Percentiles rank a stretch among this genome's conserved stretches.
Conservation (phyloP, 1,284 basidiomycete species). For the Malassezia vespertilionis region DNA sequence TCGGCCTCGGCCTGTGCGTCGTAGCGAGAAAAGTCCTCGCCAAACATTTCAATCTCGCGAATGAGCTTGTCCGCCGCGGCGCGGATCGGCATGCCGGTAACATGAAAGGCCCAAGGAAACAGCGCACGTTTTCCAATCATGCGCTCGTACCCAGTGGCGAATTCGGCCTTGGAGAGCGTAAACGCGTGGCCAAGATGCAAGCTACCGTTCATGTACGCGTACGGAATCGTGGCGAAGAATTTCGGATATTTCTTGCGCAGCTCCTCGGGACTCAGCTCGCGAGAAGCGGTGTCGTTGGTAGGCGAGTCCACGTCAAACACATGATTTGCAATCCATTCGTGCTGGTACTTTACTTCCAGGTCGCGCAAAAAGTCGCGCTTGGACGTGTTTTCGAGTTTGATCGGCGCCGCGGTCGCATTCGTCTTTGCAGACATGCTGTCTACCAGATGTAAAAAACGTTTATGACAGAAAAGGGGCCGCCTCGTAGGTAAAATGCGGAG, state of each 20-base stretch:
- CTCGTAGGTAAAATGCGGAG: no score
- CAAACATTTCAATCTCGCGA: slow-evolving; percentile 93
- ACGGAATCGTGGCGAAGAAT: slow-evolving; percentile 89
- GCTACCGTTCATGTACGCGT: slow-evolving; percentile 88
- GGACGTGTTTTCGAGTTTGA: slow-evolving; percentile 55
- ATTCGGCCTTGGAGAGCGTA: slow-evolving; percentile 97
- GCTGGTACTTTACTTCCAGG: slow-evolving; percentile 74
- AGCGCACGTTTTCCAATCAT: slow-evolving; percentile 89
- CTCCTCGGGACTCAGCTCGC: slow-evolving; percentile 35
- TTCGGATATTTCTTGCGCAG: slow-evolving; percentile 66
- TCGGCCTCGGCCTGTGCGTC: slow-evolving; percentile 51
- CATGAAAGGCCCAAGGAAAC: slow-evolving; percentile 89
- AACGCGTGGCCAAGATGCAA: slow-evolving; percentile 96
- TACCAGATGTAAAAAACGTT: neutral
- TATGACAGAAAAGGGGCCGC: slow-evolving; percentile 4
- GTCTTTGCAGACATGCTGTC: no score
- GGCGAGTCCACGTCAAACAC: slow-evolving; percentile 76
- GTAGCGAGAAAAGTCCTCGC: slow-evolving; percentile 72
- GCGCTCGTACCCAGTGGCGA: slow-evolving; percentile 85
- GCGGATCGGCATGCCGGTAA: slow-evolving; percentile 98
- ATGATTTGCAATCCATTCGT: slow-evolving; percentile 57
- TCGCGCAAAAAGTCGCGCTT: slow-evolving; percentile 78
- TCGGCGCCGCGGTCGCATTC: slow-evolving; percentile 38
- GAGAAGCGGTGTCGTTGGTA: slow-evolving; percentile 26
- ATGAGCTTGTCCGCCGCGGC: slow-evolving; percentile 94